phyloP scores from a whole-genome alignment of 192 early-diverging fungal species.

The Backusella westeae region DNA sequence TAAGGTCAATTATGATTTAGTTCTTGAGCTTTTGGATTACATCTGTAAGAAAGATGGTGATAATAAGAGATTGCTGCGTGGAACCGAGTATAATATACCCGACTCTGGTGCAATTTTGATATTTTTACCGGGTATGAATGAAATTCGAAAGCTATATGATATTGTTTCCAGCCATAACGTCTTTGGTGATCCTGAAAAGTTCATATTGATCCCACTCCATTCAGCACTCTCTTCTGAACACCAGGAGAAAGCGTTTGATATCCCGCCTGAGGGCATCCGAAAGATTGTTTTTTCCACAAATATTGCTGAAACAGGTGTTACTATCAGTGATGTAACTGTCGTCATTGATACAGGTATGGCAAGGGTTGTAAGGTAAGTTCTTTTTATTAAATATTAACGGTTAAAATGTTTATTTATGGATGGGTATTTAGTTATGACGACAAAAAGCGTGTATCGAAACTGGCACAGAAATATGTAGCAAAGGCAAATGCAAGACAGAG shows the following conservation, averaged over 20 bases:
- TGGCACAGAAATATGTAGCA: slow-evolving; percentile 66
- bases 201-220: slow-evolving; percentile 46
- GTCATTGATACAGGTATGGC: slow-evolving; percentile 79
- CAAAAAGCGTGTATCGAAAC: slow-evolving; percentile 52
- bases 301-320: slow-evolving; percentile 84
- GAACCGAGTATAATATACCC: slow-evolving; percentile 42
- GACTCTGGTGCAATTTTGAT: slow-evolving; percentile 65
- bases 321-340: slow-evolving; percentile 76
- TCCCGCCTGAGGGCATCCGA: slow-evolving; percentile 50
- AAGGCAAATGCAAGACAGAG: slow-evolving; percentile 69
- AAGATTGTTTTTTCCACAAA: slow-evolving; percentile 80
- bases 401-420: not conserved
- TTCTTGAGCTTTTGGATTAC: slow-evolving; percentile 43
- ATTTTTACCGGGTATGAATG: slow-evolving; percentile 69
- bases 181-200: slow-evolving; percentile 47
- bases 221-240: slow-evolving; percentile 60
- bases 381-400: not conserved
- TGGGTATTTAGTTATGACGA: slow-evolving; percentile 48
- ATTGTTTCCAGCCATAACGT: slow-evolving; percentile 42
- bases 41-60: slow-evolving; percentile 32
- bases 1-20: slow-evolving; percentile 57
- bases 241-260: slow-evolving; percentile 67
- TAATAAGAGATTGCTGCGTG: slow-evolving; percentile 29
- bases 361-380: slow-evolving; percentile 65
- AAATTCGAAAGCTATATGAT: slow-evolving; percentile 64